A percentile compares a stretch with the other conserved stretches of the same genome.
Evolutionary conservation across 345 rosid genomes (phyloP).

Genomic region (Euphorbia peplus): DNA sequence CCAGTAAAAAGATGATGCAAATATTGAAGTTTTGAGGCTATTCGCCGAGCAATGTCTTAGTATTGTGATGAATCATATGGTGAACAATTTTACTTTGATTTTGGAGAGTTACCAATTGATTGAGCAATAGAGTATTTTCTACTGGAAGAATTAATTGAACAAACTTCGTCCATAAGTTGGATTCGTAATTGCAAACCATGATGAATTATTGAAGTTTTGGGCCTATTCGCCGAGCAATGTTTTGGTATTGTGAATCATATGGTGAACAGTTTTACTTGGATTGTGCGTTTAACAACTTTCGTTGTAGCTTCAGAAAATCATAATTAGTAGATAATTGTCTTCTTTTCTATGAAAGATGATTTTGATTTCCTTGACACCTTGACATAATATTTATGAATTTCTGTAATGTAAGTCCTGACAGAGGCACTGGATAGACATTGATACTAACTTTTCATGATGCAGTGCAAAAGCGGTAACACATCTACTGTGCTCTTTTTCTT

Average conservation of each 20-base stretch:
- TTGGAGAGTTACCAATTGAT: not conserved
- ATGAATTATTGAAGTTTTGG: no score
- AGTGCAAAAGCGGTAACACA: conserved; percentile 46
- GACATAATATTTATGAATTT: not conserved
- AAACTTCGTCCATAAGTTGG: not conserved
- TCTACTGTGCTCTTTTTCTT: conserved; percentile 34
- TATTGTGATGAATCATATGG: not conserved
- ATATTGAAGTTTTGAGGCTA: not conserved
- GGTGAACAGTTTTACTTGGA: no score
- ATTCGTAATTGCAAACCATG: no score
- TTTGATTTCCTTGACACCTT: not conserved
- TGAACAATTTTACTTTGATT: not conserved
- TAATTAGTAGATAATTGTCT: not conserved
- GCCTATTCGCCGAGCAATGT: no score
- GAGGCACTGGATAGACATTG: not conserved
- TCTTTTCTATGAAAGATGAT: not conserved
- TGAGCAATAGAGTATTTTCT: not conserved
- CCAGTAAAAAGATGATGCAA: not conserved
- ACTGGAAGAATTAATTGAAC: not conserved
- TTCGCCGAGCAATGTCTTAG: no score
- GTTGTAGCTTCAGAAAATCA: not conserved
- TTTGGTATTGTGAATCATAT: no score
- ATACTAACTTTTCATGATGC: conserved; percentile 21
- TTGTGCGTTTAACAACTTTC: not conserved
- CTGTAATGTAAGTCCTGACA: not conserved